Conservation (phyloP, 805 yeast species). For the Ascoidea asiatica region DNA sequence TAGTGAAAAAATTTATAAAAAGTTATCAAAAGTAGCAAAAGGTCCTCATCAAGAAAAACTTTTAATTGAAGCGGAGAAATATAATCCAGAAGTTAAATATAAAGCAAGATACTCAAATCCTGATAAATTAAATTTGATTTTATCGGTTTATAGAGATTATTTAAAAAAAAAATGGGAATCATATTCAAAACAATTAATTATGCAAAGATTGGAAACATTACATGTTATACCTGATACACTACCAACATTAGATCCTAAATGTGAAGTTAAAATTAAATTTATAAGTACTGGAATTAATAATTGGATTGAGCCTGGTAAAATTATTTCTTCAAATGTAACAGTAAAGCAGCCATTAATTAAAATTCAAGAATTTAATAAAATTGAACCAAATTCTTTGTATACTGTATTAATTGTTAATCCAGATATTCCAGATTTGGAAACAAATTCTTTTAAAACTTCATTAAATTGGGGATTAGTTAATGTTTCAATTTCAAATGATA, state of each 20-base stretch:
- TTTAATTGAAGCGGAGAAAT: conserved; percentile 47
- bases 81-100: conserved; percentile 78
- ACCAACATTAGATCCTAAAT: conserved; percentile 76
- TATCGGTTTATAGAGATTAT: conserved; percentile 69
- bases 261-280: conserved; percentile 62
- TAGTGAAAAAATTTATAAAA: conserved; percentile 28
- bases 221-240: conserved; percentile 86
- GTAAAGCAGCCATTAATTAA: conserved; percentile 64
- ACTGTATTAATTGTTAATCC: conserved; percentile 81
- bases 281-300: conserved; percentile 50
- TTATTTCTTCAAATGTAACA: conserved; percentile 63
- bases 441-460: conserved; percentile 56
- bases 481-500: conserved; percentile 42
- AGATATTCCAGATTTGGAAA: conserved; percentile 68
- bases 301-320: conserved; percentile 70
- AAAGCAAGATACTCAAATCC: conserved; percentile 36
- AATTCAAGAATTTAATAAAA: conserved; percentile 55
- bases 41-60: conserved; percentile 19
- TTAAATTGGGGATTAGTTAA: conserved; percentile 70
- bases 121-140: conserved; percentile 44
- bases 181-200: conserved; percentile 57
- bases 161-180: conserved; percentile 61
- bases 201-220: conserved; percentile 86
- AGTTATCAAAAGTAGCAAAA: conserved; percentile 23
- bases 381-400: conserved; percentile 39